Evolutionary conservation across 2,329 filamentous ascomycete genomes (phyloP), one percentile per base, ranked within the genome.

Genomic region (Ophiostoma angusticollis): DNA sequence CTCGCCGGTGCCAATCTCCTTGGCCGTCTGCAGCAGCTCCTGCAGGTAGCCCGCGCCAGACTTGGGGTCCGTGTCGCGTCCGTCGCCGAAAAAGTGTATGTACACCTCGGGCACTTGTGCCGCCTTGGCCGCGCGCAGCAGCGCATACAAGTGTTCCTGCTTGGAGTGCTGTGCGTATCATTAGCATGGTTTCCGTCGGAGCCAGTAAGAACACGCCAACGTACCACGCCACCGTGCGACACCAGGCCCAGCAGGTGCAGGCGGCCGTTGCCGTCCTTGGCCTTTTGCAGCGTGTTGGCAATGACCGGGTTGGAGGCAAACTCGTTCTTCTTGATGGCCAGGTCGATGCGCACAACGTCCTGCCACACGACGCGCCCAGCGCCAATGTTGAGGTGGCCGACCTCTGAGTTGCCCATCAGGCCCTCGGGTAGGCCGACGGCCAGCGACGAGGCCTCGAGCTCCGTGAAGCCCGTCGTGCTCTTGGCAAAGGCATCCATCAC

Each of bases 71-170:
- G 89, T 96, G 58, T 98, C 91, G 59, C 91, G 84, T 52, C 91
- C 91, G 63, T 98, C 91, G 48, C 85, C 91, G 58, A 98, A 96
- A 75, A 96, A 96, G 73, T 98, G 91, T 57, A 98, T 93, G 68
- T 81, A 96, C 53, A 98, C 87, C 54, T 96, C 71, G 50, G 87
- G 84, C 24, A 98, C 75, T 34, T 75, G 77, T 55, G 84, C 78
- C 53, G 84, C 79, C 72, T 95, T 95, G 55, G 91, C 91, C 27
- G 91, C 83, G 60, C 82, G 75, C 49, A 98, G 74, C 27, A 98
- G 75, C 41, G 78, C 80, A 56, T 91, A 83, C 43, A 98, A 72
- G 61, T 98, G 91, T 47, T 81, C 80, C 67, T 95, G 93, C 68
- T 98, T 93, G 49, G 86, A 78, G 70, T 98, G 91, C 74, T 79